Evolutionary conservation across 1,139 yeast species (phyloP), one percentile per base, ranked within the genome.

Genomic region (Pichia sp.): DNA sequence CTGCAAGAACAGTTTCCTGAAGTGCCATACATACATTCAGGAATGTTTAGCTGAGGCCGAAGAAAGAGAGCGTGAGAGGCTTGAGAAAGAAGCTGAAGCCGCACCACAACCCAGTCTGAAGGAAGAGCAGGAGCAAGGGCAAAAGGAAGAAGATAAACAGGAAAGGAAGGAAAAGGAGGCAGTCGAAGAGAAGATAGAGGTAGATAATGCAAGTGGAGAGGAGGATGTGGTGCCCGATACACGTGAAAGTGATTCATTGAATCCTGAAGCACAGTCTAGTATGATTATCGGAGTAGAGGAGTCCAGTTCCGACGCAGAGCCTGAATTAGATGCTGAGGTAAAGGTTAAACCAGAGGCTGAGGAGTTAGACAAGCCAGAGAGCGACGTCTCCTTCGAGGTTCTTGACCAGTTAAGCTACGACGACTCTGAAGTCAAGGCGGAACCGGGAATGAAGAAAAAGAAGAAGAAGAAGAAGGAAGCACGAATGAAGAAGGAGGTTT

Each of bases 41-140:
- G 61, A 62, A 38, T 64, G 67, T 54, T 42, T 65, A 3, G 59
- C 57, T 4, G 61, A 60, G 10, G 63, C 71, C 0, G 62, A 61
- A 49, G 64, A 59, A 9, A 59, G 58, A 27, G 67, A 64, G 17
- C 34, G 40, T 10, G 43, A 20, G 29, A 38, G 43, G 30, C 40
- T 44, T 10, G 55, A 51, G 20, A 45, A 43, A n/a, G 54, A 46
- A 10, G 29, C 29, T 27, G 29, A 27, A 27, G 7, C 6, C 6
- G 29, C 6, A 4, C 6, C 29, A 27, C 29, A 27, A 27, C 29
- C 7, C 29, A 27, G 29, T 27, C 7, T 27, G 6, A 27, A 27
- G 6, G 7, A 27, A 27, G 29, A 27, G 6, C 7, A 27, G 29
- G 6, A 6, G 50, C n/a, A 46, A 46, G 34, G 45, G 16, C 55